Conservation (phyloP, 441 rosid species). For the Daphne laureola region DNA sequence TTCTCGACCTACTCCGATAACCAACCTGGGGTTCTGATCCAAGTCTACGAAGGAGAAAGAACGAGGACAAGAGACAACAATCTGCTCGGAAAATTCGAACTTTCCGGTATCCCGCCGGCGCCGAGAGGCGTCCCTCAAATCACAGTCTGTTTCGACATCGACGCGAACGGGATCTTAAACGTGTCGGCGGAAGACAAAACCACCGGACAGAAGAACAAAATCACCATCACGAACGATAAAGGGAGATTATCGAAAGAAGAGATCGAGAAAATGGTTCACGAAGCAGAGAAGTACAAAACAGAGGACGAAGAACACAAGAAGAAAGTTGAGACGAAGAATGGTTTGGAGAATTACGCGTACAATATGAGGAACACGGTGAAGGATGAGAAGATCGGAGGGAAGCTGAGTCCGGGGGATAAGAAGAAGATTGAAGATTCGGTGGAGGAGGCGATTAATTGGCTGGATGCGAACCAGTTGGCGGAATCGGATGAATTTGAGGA, state of each 20-base stretch:
- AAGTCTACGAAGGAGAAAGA: constrained; percentile 29
- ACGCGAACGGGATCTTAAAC: constrained; percentile 25
- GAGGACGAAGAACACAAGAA: constrained; percentile 28
- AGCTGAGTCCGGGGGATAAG: constrained; percentile 23
- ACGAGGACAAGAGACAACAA: constrained; percentile 29
- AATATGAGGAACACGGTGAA: constrained; percentile 28
- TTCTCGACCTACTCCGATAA: constrained; percentile 26
- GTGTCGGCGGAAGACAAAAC: constrained; percentile 39
- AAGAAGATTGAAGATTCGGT: constrained; percentile 23
- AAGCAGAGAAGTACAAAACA: constrained; percentile 26
- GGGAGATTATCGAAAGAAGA: constrained; percentile 27
- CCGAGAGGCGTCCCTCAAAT: constrained; percentile 29
- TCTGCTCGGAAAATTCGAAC: constrained; percentile 30
- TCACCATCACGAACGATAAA: constrained; percentile 36
- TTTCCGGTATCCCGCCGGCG: constrained; percentile 31
- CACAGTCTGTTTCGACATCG: constrained; percentile 24
- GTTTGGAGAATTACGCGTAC: constrained; percentile 25
- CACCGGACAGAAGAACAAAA: constrained; percentile 30
- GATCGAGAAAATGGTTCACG: constrained; percentile 29
- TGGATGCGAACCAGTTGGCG: constrained; percentile 21
- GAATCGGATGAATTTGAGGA: constrained; percentile 28
- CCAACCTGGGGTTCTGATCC: constrained; percentile 28
- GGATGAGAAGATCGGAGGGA: constrained; percentile 22
- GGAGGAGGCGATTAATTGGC: constrained; percentile 18
- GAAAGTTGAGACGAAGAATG: constrained; percentile 28